phyloP scores from a whole-genome alignment of 2,329 filamentous ascomycete genomes.

The Thelonectria discophora region DNA sequence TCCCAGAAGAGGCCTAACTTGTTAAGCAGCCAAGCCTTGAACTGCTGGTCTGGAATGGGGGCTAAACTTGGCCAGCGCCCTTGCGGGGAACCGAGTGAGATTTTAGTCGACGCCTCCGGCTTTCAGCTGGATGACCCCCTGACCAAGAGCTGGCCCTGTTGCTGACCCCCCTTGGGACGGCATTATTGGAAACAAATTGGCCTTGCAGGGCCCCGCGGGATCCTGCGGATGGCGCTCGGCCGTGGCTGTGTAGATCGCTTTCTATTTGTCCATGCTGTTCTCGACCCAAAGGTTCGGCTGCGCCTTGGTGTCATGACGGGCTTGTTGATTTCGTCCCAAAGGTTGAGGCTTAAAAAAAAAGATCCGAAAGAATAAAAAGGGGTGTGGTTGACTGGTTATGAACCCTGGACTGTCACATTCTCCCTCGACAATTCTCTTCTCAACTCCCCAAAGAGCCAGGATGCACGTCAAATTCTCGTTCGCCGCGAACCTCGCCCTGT shows the following conservation, averaged over 20 bases:
- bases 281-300: not conserved
- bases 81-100: not conserved
- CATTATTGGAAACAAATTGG: not conserved
- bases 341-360: not conserved
- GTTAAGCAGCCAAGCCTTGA: not conserved
- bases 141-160: not conserved
- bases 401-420: not conserved
- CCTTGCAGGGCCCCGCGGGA: not conserved
- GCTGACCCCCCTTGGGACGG: not conserved
- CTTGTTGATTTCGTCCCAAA: not conserved
- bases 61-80: not conserved
- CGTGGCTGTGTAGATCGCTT: not conserved
- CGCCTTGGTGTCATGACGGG: not conserved
- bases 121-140: not conserved
- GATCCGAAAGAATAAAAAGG: not conserved
- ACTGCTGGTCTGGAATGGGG: not conserved
- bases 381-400: not conserved
- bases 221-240: not conserved
- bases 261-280: not conserved
- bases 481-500: conserved; percentile 4
- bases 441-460: not conserved
- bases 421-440: not conserved
- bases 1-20: not conserved
- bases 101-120: not conserved
- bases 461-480: conserved; percentile 18